phyloP scores from a whole-genome alignment of 2,329 filamentous ascomycete species.

The Cordyceps cicadae region DNA sequence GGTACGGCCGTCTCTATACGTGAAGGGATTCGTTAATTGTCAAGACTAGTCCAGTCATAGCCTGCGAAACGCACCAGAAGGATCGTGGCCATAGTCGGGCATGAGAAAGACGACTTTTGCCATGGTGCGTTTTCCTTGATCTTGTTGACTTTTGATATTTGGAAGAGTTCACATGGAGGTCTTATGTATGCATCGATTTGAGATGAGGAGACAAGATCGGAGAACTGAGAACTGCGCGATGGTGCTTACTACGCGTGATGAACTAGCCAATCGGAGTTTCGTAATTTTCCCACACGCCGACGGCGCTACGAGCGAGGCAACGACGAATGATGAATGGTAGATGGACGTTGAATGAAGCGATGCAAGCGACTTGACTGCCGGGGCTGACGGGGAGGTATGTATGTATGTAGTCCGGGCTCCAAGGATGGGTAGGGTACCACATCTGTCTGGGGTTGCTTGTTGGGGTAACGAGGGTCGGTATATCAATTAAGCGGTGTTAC shows the following conservation, averaged over 20 bases:
- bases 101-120: slow-evolving; percentile 39
- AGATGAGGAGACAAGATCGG: background rate
- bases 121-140: slow-evolving; percentile 4
- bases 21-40: background rate
- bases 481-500: too few species aligned
- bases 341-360: background rate
- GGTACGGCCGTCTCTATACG: slow-evolving; percentile 41
- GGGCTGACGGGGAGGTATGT: too few species aligned
- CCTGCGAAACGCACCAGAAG: slow-evolving; percentile 33
- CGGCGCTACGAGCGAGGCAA: background rate
- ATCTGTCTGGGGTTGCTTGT: too few species aligned
- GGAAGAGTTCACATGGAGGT: background rate
- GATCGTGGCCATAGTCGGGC: slow-evolving; percentile 48
- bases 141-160: background rate
- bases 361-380: too few species aligned
- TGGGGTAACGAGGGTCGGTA: too few species aligned
- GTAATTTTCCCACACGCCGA: background rate
- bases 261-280: background rate
- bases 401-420: too few species aligned
- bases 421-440: too few species aligned
- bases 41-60: background rate
- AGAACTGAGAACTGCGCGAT: background rate
- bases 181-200: background rate
- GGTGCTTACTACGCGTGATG: slow-evolving; percentile 3
- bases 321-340: background rate